These are phyloP conservation scores for Alternaria incomplexa DNA, from an alignment of 2,329 filamentous ascomycete genomes.

Conservation along the genomic window DNA sequence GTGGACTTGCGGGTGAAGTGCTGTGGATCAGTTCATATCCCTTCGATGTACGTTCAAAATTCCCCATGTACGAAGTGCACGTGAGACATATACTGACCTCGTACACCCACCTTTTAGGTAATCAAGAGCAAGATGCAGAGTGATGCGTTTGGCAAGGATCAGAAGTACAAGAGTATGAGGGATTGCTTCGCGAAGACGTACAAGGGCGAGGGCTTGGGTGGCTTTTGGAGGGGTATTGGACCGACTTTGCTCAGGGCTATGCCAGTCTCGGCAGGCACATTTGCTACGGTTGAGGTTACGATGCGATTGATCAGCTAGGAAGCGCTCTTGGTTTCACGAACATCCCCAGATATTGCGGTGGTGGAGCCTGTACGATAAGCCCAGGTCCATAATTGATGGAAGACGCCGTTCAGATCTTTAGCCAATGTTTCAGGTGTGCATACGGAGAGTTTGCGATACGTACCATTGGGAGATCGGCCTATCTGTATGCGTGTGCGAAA, in stretches of 20 bases:
- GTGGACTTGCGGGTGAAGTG: conserved; percentile 89
- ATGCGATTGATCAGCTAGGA: conserved; percentile 28
- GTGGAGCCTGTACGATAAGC: background rate
- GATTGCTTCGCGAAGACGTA: conserved; percentile 89
- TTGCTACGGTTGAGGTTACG: conserved; percentile 67
- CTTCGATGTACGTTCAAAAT: conserved; percentile 72
- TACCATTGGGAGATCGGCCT: background rate
- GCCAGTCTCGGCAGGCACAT: conserved; percentile 97
- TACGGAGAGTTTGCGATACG: background rate
- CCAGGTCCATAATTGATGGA: background rate
- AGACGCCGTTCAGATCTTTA: background rate
- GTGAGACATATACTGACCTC: background rate
- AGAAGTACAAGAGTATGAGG: conserved; percentile 80
- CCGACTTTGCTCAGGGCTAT: conserved; percentile 93
- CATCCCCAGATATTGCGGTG: background rate
- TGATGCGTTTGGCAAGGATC: conserved; percentile 79
- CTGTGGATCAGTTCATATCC: conserved; percentile 88
- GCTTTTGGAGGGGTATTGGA: conserved; percentile 94
- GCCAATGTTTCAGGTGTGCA: background rate
- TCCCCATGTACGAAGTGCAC: background rate
- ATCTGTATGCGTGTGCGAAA: background rate
- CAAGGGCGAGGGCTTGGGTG: conserved; percentile 74
- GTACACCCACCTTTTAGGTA: background rate
- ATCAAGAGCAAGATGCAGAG: conserved; percentile 99
- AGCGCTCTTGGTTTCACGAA: background rate